A percentile compares a stretch with the other conserved stretches of the same genome.
These are phyloP conservation scores for Toxicodendron radicans DNA, from an alignment of 345 rosid genomes.

Conservation along the genomic window DNA sequence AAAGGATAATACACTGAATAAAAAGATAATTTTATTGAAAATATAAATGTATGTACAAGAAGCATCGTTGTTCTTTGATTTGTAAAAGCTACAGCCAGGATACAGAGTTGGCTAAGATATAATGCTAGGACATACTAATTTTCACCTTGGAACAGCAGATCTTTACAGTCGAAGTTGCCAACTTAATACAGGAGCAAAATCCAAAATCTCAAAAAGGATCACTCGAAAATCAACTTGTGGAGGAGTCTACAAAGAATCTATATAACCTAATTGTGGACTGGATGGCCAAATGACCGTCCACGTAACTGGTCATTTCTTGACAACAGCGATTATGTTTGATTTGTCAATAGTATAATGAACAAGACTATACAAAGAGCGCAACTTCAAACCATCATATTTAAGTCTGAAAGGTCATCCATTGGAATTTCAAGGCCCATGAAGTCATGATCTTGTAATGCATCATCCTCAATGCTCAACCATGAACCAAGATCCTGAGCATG, in stretches of 20 bases:
- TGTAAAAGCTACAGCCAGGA: conserved; percentile 55
- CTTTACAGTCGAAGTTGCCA: conserved; percentile 62
- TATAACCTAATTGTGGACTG: conserved; percentile 56
- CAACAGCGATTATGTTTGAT: conserved; percentile 43
- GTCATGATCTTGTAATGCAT: conserved; percentile 82
- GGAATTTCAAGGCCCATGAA: conserved; percentile 97
- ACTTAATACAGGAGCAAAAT: conserved; percentile 53
- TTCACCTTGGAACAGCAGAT: conserved; percentile 44
- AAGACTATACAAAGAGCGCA: conserved; percentile 69
- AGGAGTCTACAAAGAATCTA: conserved; percentile 68
- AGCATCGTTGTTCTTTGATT: conserved; percentile 57
- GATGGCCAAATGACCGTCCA: conserved; percentile 48
- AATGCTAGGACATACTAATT: conserved; percentile 52
- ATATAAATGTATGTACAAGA: conserved; percentile 81
- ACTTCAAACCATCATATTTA: conserved; percentile 94
- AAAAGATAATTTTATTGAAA: conserved; percentile 61
- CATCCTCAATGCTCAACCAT: conserved; percentile 96
- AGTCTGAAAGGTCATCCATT: conserved; percentile 96
- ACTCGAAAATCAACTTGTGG: conserved; percentile 49
- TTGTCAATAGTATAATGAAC: conserved; percentile 76
- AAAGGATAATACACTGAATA: conserved; percentile 22
- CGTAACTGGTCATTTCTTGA: conserved; percentile 57
- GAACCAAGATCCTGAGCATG: conserved; percentile 85
- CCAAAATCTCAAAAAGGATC: conserved; percentile 46
- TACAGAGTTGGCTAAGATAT: conserved; percentile 50